Percentiles rank a stretch among this genome's conserved stretches.
phyloP scores from a whole-genome alignment of 2,329 filamentous ascomycete species.

The Scolecobasidium constrictum region DNA sequence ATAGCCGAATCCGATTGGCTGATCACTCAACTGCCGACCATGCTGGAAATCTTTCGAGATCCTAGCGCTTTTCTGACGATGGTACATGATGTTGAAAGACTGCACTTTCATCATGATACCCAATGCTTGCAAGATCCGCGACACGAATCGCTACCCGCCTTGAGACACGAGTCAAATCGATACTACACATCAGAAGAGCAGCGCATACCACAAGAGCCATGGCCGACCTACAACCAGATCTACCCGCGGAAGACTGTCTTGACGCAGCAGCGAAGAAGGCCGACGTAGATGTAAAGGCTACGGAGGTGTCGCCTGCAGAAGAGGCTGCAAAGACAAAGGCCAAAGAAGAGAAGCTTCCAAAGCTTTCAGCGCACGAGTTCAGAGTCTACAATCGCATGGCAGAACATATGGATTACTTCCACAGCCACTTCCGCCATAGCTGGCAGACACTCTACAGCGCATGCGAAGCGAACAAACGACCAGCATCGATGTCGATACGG shows the following conservation, averaged over 20 bases:
- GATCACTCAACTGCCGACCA: neutral
- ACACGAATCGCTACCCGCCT: too few species aligned
- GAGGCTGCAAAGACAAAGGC: neutral
- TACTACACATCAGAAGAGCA: too few species aligned
- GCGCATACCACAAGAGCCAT: too few species aligned
- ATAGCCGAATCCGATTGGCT: neutral
- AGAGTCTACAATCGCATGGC: conserved; percentile 60
- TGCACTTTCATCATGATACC: neutral
- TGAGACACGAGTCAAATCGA: too few species aligned
- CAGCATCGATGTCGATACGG: conserved; percentile 52
- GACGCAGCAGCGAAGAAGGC: neutral
- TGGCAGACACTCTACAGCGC: conserved; percentile 65
- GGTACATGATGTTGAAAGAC: neutral
- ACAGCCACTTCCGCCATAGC: conserved; percentile 62
- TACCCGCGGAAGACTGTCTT: neutral
- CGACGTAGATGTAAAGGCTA: too few species aligned
- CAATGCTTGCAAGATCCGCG: neutral
- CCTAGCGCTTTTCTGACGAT: neutral
- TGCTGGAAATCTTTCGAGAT: neutral
- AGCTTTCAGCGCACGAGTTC: conserved; percentile 57
- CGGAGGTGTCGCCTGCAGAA: neutral
- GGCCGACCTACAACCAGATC: too few species aligned
- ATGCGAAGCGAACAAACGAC: conserved; percentile 48
- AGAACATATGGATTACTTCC: conserved; percentile 67
- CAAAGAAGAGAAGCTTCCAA: conserved; percentile 38